Percentiles rank a stretch among this genome's conserved stretches.
phyloP scores from a whole-genome alignment of 345 rosid genomes.

The Eucalyptus pauciflora region DNA sequence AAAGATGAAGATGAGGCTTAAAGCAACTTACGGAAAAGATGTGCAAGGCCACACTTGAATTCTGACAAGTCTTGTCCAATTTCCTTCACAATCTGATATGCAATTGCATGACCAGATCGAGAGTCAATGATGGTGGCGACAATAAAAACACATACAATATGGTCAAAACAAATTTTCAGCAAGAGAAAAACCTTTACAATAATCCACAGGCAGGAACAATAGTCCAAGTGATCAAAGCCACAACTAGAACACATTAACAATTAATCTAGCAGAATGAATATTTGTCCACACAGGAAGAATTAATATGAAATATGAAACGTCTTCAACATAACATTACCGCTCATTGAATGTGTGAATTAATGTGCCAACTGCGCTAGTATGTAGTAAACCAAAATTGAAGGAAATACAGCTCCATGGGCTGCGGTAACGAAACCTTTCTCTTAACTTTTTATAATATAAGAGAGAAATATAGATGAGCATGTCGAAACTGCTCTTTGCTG shows the following conservation, averaged over 20 bases:
- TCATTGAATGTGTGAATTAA: too few relatives aligned
- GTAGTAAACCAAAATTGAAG: neutral
- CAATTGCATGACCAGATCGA: neutral
- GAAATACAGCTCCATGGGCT: neutral
- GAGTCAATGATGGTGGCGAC: neutral
- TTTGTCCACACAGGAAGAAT: neutral
- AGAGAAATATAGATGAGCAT: neutral
- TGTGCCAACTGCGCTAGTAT: neutral
- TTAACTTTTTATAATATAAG: neutral
- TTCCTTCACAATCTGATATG: slow-evolving; percentile 69
- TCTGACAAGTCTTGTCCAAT: slow-evolving; percentile 58
- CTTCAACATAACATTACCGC: neutral
- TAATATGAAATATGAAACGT: neutral
- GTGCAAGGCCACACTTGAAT: slow-evolving; percentile 89
- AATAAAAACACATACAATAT: neutral
- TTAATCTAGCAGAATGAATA: neutral
- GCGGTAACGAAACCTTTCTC: neutral
- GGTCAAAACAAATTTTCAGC: neutral
- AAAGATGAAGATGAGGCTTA: neutral
- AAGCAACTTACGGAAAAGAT: slow-evolving; percentile 56
- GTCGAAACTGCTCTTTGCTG: neutral
- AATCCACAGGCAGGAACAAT: neutral
- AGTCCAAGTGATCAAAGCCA: neutral
- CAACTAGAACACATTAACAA: neutral
- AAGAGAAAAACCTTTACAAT: neutral